Base-by-base conservation (phyloP, 768 basidiomycete species). In the Astraeus odoratus region DNA sequence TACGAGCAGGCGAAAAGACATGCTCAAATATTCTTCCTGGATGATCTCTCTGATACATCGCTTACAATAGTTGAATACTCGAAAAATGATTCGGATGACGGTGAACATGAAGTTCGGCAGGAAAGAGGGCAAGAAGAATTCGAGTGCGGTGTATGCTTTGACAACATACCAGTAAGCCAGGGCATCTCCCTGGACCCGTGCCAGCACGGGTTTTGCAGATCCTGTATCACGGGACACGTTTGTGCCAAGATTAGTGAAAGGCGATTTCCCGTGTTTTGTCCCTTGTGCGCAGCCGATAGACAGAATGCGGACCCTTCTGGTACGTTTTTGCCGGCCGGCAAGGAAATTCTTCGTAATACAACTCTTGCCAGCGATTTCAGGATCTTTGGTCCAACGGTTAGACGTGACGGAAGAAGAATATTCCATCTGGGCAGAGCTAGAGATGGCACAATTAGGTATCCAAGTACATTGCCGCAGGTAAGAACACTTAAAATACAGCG, bases 251-350 rank as follows among this genome's bases (percentile, higher is more conserved):
- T 83, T 18, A 63, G 67, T 13, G 76, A 78, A 27, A 68, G 67
- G 44, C 68, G 62, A 19, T 82, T 71, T 39, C 82, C 82, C 1
- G 73, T 84, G 20, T 58, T 73, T 15, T 85, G 82, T 53, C 83
- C 82, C 1, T 46, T 71, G 18, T 84, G 83, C 49, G 58, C 68
- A 23, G 59, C 68, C 4, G 67, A 68, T 18, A 53, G 52, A 7
- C 50, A 51, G 12, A 58, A 57, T 5, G 37, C 44, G 3, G 63
- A 46, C 23, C 64, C 63, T 7, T 63, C 63, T 9, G 63, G 70
- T 68, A 54, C 58, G 68, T 44, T 43, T 12, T 19, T 5, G 9
- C 12, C 8, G 3, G 15, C 29, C 2, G 3, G 9, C 13, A 6
- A 4, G 3, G 12, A 16, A 1, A 27, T n/a, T 10, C 5, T 31